Evolutionary conservation across 495 filamentous ascomycete genomes (phyloP).

Genomic region (Penicillium canescens): DNA sequence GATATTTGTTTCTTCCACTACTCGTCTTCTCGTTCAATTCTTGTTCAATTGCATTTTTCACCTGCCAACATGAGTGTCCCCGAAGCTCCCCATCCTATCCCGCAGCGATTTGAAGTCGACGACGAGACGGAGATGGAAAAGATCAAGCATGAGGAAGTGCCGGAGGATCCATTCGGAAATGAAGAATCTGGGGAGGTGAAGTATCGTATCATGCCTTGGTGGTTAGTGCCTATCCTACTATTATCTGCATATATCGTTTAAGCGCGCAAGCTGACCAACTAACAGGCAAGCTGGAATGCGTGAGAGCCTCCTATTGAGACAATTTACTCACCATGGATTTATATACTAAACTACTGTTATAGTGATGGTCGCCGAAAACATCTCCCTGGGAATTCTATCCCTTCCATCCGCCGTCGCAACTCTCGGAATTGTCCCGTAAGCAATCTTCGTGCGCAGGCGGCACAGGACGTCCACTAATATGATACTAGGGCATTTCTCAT

Average conservation of each 20-base stretch:
- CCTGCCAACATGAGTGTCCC: slow-evolving; percentile 14
- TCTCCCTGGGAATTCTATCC: slow-evolving; percentile 60
- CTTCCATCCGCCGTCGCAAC: slow-evolving; percentile 58
- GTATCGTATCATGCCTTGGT: slow-evolving; percentile 42
- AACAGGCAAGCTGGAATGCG: slow-evolving; percentile 29
- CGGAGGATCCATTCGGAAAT: slow-evolving; percentile 36
- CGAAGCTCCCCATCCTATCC: slow-evolving; percentile 7
- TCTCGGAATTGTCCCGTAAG: slow-evolving; percentile 56
- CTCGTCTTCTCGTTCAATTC: slow-evolving; percentile 5
- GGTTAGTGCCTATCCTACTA: slow-evolving; percentile 20
- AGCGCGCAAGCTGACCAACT: not conserved
- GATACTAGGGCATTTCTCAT: slow-evolving; percentile 29
- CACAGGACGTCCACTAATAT: not conserved
- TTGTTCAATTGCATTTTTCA: not conserved
- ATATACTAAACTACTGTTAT: not conserved
- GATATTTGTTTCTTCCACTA: slow-evolving; percentile 7
- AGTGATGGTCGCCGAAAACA: slow-evolving; percentile 64
- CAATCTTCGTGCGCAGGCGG: slow-evolving; percentile 35
- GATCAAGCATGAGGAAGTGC: slow-evolving; percentile 15
- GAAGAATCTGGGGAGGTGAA: slow-evolving; percentile 35
- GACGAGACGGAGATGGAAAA: slow-evolving; percentile 16
- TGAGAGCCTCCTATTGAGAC: slow-evolving; percentile 6
- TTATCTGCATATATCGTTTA: not conserved
- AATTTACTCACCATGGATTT: not conserved
- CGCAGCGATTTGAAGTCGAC: slow-evolving; percentile 17